Evolutionary conservation across 257 asterid genomes (phyloP).

Genomic region (Primulina eburnea): DNA sequence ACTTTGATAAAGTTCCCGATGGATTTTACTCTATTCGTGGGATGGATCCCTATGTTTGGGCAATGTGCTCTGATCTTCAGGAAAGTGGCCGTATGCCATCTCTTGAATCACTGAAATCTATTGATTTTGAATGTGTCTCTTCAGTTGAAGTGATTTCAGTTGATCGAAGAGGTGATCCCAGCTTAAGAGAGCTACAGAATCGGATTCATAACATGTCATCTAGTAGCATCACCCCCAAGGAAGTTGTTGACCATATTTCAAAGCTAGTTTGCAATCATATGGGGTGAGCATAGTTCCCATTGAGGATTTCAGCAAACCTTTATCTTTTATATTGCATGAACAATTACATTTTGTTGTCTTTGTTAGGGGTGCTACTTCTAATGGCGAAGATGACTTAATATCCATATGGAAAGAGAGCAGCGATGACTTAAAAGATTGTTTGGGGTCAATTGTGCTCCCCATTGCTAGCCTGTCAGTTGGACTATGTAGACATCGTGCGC

Average conservation of each 20-base stretch:
- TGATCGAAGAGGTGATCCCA: constrained; percentile 68
- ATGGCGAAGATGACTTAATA: constrained; percentile 63
- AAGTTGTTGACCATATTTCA: constrained; percentile 90
- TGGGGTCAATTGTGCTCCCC: constrained; percentile 80
- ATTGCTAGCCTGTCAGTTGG: constrained; percentile 78
- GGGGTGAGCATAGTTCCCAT: constrained; percentile 71
- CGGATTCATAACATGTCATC: constrained; percentile 55
- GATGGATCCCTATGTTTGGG: constrained; percentile 96
- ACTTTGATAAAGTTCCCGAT: constrained; percentile 71
- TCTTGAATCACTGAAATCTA: constrained; percentile 65
- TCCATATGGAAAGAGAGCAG: constrained; percentile 76
- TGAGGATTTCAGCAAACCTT: constrained; percentile 14
- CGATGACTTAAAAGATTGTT: constrained; percentile 70
- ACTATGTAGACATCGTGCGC: constrained; percentile 77
- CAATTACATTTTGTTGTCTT: constrained; percentile 34
- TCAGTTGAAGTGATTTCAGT: constrained; percentile 77
- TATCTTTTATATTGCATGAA: constrained; percentile 21
- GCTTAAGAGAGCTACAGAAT: constrained; percentile 77
- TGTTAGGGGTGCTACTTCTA: constrained; percentile 62
- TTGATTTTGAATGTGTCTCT: constrained; percentile 54
- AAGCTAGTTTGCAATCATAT: constrained; percentile 82
- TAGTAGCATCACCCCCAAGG: constrained; percentile 54
- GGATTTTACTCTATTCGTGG: constrained; percentile 87
- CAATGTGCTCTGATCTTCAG: constrained; percentile 73
- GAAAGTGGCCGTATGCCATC: constrained; percentile 92